Base-by-base conservation (phyloP, 148 eudicot genomes). In the Pharnaceum exiguum region DNA sequence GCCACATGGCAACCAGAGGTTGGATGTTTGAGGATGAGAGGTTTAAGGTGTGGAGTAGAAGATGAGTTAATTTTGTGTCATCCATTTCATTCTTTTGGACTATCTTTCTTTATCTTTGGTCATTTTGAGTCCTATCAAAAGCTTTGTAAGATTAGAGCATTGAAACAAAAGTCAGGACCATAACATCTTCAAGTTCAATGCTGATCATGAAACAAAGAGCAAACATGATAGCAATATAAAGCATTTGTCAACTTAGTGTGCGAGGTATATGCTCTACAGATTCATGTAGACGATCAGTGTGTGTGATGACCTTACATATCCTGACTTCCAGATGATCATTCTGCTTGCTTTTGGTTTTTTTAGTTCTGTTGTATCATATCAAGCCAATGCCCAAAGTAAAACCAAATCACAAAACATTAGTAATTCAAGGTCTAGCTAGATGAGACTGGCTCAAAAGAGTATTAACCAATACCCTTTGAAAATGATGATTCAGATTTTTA, bases 1-100 rank as follows among this genome's bases (percentile, higher is more conserved):
- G 79, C 57, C 90, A 87, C 77, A 55, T 84, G 95, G 90, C 83
- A 53, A 0, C 4, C 28, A 27, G 61, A 17, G 50, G 43, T 16
- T 83, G 85, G 95, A 15, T 54, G 68, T 0, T 70, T 75, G 69
- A 77, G 61, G 90, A 87, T 87, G 71, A 84, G 84, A 80, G 64
- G 51, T 68, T 68, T 32, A 72, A 48, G 76, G 75, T 64, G 75
- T 74, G 82, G 67, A 61, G 71, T 51, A 29, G 71, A 59, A 51
- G 53, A 40, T 4, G 38, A 47, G 22, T 45, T 28, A 36, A 60
- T 36, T 24, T 21, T 63, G n/a, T 42, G 17, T 51, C 67, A 63
- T 63, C 40, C 67, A 63, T 40, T 29, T 63, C 24, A 7, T 2
- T 23, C 8, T 52, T 51, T 63, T 29, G 58, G 37, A 27, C 24